These are phyloP conservation scores for Epichloe bromicola DNA, from an alignment of 2,329 filamentous ascomycete genomes.

Conservation along the genomic window DNA sequence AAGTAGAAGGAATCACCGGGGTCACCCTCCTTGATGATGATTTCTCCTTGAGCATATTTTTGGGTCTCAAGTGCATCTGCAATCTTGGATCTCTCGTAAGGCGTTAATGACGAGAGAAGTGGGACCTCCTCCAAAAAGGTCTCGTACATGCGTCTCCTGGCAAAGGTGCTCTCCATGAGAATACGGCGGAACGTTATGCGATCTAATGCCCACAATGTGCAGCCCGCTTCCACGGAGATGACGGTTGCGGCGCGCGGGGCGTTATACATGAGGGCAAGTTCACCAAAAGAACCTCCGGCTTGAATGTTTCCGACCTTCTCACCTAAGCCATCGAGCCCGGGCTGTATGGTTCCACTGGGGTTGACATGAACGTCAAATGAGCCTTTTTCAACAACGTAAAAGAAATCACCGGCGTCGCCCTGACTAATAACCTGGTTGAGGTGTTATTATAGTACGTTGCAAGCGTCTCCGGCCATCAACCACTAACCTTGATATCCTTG, in stretches of 20 bases:
- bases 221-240: slow-evolving; percentile 63
- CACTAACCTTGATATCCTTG: slow-evolving; percentile 60
- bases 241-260: slow-evolving; percentile 91
- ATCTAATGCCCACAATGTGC: slow-evolving; percentile 87
- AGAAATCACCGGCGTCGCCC: slow-evolving; percentile 92
- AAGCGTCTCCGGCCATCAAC: not conserved
- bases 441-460: slow-evolving; percentile 11
- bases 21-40: slow-evolving; percentile 85
- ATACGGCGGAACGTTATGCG: slow-evolving; percentile 95
- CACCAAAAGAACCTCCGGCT: slow-evolving; percentile 86
- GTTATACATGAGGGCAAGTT: slow-evolving; percentile 97
- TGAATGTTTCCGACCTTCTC: slow-evolving; percentile 69
- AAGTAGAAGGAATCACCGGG: slow-evolving; percentile 86
- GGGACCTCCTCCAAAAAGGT: slow-evolving; percentile 91
- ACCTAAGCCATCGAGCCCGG: slow-evolving; percentile 72
- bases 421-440: slow-evolving; percentile 73
- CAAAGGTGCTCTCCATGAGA: slow-evolving; percentile 95
- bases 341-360: slow-evolving; percentile 58
- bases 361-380: slow-evolving; percentile 89
- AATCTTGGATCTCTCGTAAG: slow-evolving; percentile 94
- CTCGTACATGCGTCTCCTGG: slow-evolving; percentile 92
- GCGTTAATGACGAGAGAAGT: slow-evolving; percentile 66
- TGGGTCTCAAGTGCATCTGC: slow-evolving; percentile 88
- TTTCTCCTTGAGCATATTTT: slow-evolving; percentile 67
- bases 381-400: slow-evolving; percentile 91